Conservation (phyloP, 1,284 basidiomycete genomes). For the Sphagnurus paluster region DNA sequence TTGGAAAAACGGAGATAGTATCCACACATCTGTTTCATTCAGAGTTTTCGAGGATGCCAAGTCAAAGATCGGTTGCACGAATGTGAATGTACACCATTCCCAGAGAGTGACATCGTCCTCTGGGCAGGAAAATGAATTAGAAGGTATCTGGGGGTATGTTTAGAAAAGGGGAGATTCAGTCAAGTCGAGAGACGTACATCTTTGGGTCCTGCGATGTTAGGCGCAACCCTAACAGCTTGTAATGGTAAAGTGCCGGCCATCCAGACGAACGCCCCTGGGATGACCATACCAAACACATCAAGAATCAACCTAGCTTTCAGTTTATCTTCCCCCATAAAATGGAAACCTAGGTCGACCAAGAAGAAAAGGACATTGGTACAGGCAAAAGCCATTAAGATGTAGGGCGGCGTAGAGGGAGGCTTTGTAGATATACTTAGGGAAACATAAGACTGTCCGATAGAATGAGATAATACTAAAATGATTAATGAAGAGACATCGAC, state of each 20-base stretch:
- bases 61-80: conserved; percentile 69
- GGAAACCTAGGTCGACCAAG: conserved; percentile 35
- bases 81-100: conserved; percentile 79
- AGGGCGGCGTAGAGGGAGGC: conserved; percentile 52
- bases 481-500: conserved; percentile 1
- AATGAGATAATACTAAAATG: conserved; percentile 1
- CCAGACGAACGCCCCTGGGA: conserved; percentile 42
- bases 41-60: conserved; percentile 59
- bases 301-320: conserved; percentile 22
- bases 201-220: conserved; percentile 45
- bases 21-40: conserved; percentile 72
- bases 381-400: conserved; percentile 49
- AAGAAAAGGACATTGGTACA: conserved; percentile 33
- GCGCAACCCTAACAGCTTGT: conserved; percentile 39
- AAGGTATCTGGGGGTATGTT: conserved; percentile 42
- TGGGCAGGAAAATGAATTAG: conserved; percentile 50
- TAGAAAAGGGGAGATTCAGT: conserved; percentile 1
- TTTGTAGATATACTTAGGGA: conserved; percentile 37
- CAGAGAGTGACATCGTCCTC: conserved; percentile 78
- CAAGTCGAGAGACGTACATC: conserved; percentile 38
- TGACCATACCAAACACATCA: conserved; percentile 31
- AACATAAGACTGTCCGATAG: conserved; percentile 42
- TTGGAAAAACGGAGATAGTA: conserved; percentile 67
- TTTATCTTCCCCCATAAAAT: conserved; percentile 22
- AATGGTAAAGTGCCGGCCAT: conserved; percentile 57